Evolutionary conservation across 345 rosid species (phyloP).

Genomic region (Conringia planisiliqua): DNA sequence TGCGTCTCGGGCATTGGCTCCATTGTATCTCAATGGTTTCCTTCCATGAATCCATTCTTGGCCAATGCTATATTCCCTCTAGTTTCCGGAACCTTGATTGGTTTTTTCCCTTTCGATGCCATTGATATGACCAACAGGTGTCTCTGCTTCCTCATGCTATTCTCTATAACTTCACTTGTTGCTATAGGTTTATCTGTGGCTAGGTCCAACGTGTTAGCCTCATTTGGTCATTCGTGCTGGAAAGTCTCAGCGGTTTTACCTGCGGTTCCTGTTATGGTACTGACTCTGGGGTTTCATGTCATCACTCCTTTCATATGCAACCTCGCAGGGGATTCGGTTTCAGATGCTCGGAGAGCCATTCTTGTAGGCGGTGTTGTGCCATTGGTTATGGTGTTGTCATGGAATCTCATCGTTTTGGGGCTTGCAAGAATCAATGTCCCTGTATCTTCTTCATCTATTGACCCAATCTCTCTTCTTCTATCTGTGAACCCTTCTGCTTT

Average conservation of each 20-base stretch:
- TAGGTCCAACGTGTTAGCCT: conserved; percentile 57
- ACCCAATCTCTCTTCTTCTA: conserved; percentile 77
- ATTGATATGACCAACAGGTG: conserved; percentile 63
- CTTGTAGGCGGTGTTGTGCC: conserved; percentile 72
- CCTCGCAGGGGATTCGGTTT: conserved; percentile 59
- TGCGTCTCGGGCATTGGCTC: conserved; percentile 93
- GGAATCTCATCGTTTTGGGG: conserved; percentile 91
- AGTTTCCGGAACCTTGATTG: conserved; percentile 47
- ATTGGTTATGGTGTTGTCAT: conserved; percentile 72
- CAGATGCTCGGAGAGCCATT: conserved; percentile 72
- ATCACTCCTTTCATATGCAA: conserved; percentile 88
- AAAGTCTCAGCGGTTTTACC: conserved; percentile 58
- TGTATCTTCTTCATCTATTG: conserved; percentile 37
- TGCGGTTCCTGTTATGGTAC: conserved; percentile 77
- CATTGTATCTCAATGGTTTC: conserved; percentile 73
- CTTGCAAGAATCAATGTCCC: conserved; percentile 50
- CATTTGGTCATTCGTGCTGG: conserved; percentile 65
- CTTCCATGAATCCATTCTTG: conserved; percentile 53
- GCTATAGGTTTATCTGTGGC: conserved; percentile 70
- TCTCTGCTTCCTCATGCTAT: conserved; percentile 66
- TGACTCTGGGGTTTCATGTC: conserved; percentile 89
- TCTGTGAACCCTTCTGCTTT: conserved; percentile 85
- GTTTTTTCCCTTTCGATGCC: conserved; percentile 61
- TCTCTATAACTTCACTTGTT: conserved; percentile 70
- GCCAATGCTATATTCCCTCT: conserved; percentile 67